Evolutionary conservation across 805 yeast genomes (phyloP).

Genomic region (Cyberlindnera amylophila): DNA sequence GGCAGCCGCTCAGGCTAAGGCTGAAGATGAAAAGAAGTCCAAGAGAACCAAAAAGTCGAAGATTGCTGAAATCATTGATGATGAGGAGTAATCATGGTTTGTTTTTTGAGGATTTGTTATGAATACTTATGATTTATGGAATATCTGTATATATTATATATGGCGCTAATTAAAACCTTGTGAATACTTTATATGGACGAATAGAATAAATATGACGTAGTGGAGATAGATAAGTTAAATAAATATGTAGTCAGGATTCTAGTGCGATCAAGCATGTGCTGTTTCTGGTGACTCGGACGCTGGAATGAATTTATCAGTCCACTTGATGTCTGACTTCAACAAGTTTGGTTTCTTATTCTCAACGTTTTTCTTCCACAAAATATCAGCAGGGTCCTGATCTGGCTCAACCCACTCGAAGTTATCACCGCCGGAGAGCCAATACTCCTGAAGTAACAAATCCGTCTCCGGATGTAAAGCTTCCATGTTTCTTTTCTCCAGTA

Average conservation of each 20-base stretch:
- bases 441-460: conserved; percentile 69
- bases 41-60: conserved; percentile 3
- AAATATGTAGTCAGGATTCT: background rate
- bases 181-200: background rate
- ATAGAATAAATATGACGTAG: conserved; percentile 2
- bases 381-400: conserved; percentile 82
- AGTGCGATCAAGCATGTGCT: background rate
- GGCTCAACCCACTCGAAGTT: conserved; percentile 90
- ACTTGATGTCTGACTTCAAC: conserved; percentile 14
- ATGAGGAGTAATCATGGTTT: conserved; percentile 6
- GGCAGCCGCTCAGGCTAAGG: conserved; percentile 2
- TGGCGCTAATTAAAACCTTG: no score
- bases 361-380: conserved; percentile 25
- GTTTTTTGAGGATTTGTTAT: background rate
- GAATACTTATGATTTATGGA: background rate
- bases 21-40: background rate
- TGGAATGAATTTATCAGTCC: conserved; percentile 23
- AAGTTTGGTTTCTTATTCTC: conserved; percentile 15
- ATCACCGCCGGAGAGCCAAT: conserved; percentile 85
- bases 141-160: no score
- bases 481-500: conserved; percentile 9
- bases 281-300: background rate
- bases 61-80: conserved; percentile 13
- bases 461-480: conserved; percentile 46
- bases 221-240: conserved; percentile 1